Conservation (phyloP, 139 green algal genomes). For the Microglena sp. region DNA sequence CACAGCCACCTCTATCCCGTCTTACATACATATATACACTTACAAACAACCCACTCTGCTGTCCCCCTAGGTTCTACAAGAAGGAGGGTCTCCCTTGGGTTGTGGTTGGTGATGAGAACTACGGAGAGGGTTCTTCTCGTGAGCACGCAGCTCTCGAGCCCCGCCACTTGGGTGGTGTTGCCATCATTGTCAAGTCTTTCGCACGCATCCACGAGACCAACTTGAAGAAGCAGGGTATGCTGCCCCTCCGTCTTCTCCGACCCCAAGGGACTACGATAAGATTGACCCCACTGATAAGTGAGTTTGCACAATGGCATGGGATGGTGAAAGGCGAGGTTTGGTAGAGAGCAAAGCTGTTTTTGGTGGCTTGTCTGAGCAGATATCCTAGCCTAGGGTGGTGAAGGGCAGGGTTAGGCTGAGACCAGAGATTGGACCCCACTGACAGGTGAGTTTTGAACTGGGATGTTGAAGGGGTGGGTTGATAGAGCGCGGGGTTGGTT, state of each 20-base stretch:
- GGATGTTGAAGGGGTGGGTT: no score
- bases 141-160: conserved; percentile 93
- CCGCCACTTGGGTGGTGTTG: conserved; percentile 78
- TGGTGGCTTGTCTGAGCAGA: no score
- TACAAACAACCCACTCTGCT: neutral
- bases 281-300: conserved; percentile 46
- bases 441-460: no score
- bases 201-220: conserved; percentile 97
- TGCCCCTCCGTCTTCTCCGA: conserved; percentile 82
- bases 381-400: no score
- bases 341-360: no score
- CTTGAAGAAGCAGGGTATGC: conserved; percentile 92
- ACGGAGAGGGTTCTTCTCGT: conserved; percentile 77
- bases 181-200: conserved; percentile 91
- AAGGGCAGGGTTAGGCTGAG: no score
- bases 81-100: conserved; percentile 65
- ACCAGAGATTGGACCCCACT: no score
- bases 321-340: no score
- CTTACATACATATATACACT: neutral
- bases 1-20: neutral
- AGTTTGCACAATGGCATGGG: no score
- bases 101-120: conserved; percentile 89
- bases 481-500: no score
- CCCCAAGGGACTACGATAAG: conserved; percentile 89
- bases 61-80: conserved; percentile 90